Evolutionary conservation across 108 stramenopile species (phyloP), one percentile per base, ranked within the genome.

Genomic region (Discostella pseudostelligera): DNA sequence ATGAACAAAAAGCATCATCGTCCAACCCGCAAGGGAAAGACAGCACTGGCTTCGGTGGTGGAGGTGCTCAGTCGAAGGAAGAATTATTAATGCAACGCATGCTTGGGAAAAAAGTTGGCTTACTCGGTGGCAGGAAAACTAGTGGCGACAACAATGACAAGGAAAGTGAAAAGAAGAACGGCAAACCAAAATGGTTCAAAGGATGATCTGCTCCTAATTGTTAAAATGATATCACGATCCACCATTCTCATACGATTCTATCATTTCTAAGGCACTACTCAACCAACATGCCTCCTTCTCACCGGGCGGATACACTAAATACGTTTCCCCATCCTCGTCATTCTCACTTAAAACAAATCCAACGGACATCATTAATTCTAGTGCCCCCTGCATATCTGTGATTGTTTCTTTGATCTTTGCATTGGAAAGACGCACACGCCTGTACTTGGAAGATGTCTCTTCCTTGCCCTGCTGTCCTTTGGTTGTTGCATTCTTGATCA

Each of bases 391-490:
- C 39, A 88, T 53, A 61, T 89, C 83, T 16, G 84, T 75, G 28
- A 93, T 71, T 3, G 85, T 78, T 11, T 85, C 87, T 39, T 85
- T 83, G 59, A 93, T 93, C 69, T 89, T 93, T 11, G 87, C 53
- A 72, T 93, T 93, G 19, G 81, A 73, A 45, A 93, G 45, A 42
- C 92, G 73, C 3, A 93, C 88, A 13, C 81, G 72, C 7, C 87
- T 79, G 62, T 87, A 92, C 67, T 92, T 92, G 13, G 82, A 78
- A 4, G 78, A 74, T 0, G 67, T 29, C 42, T 83, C 84, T 11
- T 79, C 73, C 11, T 69, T 80, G 0, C 66, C 62, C 10, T 56
- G 44, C 61, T 92, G 91, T 37, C 88, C 88, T 69, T 89, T 88
- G 12, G 85, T 87, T 8, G 74, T 87, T 51, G 91, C 91, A 73